Evolutionary conservation across 1,284 basidiomycete species (phyloP), one percentile per base, ranked within the genome.

Genomic region (Cryptococcus sp.): DNA sequence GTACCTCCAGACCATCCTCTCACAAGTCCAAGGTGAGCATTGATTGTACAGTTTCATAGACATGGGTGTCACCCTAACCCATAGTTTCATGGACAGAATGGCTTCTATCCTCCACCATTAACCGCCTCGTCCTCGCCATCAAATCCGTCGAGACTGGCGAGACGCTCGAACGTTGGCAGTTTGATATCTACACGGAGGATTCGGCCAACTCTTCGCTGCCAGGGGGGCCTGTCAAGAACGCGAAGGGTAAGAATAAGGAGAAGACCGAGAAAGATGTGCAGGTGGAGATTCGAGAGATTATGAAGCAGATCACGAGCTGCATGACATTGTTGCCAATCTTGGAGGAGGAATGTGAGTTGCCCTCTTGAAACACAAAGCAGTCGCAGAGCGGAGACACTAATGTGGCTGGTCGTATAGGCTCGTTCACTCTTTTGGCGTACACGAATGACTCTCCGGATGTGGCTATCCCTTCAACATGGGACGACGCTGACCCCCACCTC

Each of bases 261-360:
- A 65, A 78, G 66, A 78, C 82, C 73, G 82, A 82, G 21, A 93
- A 98, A 70, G 91, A 98, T 72, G 95, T 98, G 36, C 91, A 96
- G 77, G 89, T 88, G 33, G 95, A 99, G 82, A 98, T 98, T 65
- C 87, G 95, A 23, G 91, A 91, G 50, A 98, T 98, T 71, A 85
- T 98, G 74, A 96, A 98, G 79, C 96, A 99, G 78, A 98, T 99
- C 71, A 93, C 96, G 43, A 91, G 91, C 47, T 90, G 87, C 67
- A 91, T 94, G 63, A 97, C 95, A 15, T 98, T 97, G 78, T 80
- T 98, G 53, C 95, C 95, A 0, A 88, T 94, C 56, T 88, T 98
- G 49, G 89, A 96, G 65, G 92, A 97, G 76, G 88, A 90, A 33
- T 98, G 93, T 69, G 85, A 87, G 73, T 93, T 21, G n/a, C 33